Percentiles rank a stretch among this genome's conserved stretches.
These are phyloP conservation scores for Phytopythium kandeliae DNA, from an alignment of 352 stramenopile species.

Conservation along the genomic window DNA sequence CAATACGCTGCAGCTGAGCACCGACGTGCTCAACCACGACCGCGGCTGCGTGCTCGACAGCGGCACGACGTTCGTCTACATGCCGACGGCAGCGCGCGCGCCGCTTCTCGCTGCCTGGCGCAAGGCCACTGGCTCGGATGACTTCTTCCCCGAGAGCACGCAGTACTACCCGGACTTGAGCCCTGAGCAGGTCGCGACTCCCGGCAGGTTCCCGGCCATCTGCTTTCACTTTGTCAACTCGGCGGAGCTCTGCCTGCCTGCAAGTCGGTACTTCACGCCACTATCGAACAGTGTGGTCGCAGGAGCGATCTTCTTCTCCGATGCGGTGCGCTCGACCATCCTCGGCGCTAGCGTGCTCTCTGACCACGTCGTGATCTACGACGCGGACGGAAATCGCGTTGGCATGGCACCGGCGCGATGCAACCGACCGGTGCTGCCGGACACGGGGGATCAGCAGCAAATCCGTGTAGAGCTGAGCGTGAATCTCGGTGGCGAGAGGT, in stretches of 20 bases:
- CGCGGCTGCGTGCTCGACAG: conserved; percentile 75
- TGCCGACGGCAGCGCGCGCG: conserved; percentile 28
- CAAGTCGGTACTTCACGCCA: conserved; percentile 46
- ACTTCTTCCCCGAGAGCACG: conserved; percentile 36
- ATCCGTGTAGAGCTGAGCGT: conserved; percentile 38
- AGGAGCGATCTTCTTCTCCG: conserved; percentile 64
- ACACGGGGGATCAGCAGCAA: conserved; percentile 8
- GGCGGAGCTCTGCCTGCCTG: conserved; percentile 43
- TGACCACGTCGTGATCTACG: conserved; percentile 77
- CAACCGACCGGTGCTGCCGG: conserved; percentile 9
- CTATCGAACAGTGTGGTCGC: conserved; percentile 31
- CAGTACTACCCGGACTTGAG: conserved; percentile 27
- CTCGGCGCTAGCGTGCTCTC: conserved; percentile 59
- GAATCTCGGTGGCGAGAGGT: conserved; percentile 56
- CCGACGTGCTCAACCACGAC: conserved; percentile 46
- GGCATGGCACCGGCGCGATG: conserved; percentile 57
- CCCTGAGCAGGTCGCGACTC: conserved; percentile 3
- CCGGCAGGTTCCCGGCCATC: conserved; percentile 39
- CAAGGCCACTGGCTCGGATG: conserved; percentile 29
- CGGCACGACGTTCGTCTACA: conserved; percentile 76
- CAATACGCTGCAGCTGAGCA: conserved; percentile 30
- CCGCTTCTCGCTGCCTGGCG: conserved; percentile 48
- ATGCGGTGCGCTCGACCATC: conserved; percentile 61
- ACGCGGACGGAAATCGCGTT: conserved; percentile 64
- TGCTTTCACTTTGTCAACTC: conserved; percentile 70